Evolutionary conservation across 140 eudicot species (phyloP), one percentile per base, ranked within the genome.

Genomic region (Artemisia princeps): DNA sequence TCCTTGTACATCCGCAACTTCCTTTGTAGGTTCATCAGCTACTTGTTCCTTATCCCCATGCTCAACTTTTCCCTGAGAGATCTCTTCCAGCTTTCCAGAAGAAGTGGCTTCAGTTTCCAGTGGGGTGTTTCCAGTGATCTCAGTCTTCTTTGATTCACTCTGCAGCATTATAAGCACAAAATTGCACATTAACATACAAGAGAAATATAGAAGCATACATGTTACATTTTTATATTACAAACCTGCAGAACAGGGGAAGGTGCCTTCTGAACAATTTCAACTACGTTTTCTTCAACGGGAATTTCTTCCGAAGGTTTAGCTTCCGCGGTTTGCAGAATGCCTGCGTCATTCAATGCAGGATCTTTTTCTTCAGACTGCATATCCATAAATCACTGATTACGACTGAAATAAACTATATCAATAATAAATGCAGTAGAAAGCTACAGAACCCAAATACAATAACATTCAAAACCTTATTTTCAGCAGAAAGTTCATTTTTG

Each of bases 101-200:
- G 64, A 46, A 23, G 68, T 9, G 15, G 73, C 57, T 58, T 63
- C 79, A 62, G 66, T 61, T 73, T 67, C 74, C 60, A 23, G 54
- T 3, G 40, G 62, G 53, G 57, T 6, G 28, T 72, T 69, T 49
- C 33, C 63, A 40, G 50, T 68, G 74, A 30, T 64, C 11, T 1
- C 54, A 33, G 49, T 61, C 52, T 28, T 44, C 64, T 17, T 60
- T 8, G 57, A 30, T 37, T 50, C 48, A 37, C 54, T 30, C 78
- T 78, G 76, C 79, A 53, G 53, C 58, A 33, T 60, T 20, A 66
- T 42, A 72, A 33, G 62, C 23, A 17, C 45, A 45, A 42, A 70
- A 51, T 28, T 17, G 55, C 76, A 64, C 51, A 76, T 76, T 64
- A 57, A 70, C 76, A 57, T 17, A 64, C 53, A 14, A 49, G 1